Evolutionary conservation across 257 asterid species (phyloP), one percentile per base, ranked within the genome.

Genomic region (Anisodus acutangulus): DNA sequence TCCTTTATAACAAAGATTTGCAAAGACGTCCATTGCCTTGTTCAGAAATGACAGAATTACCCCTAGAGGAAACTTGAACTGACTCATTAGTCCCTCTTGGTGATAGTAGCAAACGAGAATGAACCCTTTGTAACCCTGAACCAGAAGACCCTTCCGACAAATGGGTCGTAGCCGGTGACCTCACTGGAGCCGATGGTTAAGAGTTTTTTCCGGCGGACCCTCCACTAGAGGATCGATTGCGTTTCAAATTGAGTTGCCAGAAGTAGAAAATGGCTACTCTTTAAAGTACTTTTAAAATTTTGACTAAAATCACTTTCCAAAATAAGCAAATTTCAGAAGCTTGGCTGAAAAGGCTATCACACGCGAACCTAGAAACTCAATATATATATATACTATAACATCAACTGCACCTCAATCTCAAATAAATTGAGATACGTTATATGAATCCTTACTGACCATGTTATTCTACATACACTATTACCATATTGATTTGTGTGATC

Each of bases 191-290:
- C 4, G 83, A 49, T 5, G 37, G 66, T 31, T 51, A 86, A 66
- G 81, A 53, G 57, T 71, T 76, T 3, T 88, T 88, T 80, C 87
- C 88, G 59, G 84, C 78, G 10, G 63, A 35, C 2, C 81, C 58
- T 58, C 87, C 57, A 45, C 49, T 8, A 45, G 49, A 3, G 49
- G 49, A 45, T 53, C 13, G 87, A 85, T 86, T 88, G 8, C 88
- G 82, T 87, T 90, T 91, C 57, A 91, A 87, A 81, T 91, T 90
- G 3, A 92, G 89, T 80, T 92, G 95, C 67, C 90, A 89, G 68
- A 92, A 92, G 87, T 91, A 92, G 88, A 92, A 31, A 31, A 31
- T 31, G 35, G 35, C 35, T 31, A 31, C 35, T 31, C 35, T 31
- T 31, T 31, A 31, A 31, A 31, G 35, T 31, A 31, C 35, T 31